Evolutionary conservation across 2,329 filamentous ascomycete genomes (phyloP), one percentile per base, ranked within the genome.

Genomic region (Aaosphaeria arxii): DNA sequence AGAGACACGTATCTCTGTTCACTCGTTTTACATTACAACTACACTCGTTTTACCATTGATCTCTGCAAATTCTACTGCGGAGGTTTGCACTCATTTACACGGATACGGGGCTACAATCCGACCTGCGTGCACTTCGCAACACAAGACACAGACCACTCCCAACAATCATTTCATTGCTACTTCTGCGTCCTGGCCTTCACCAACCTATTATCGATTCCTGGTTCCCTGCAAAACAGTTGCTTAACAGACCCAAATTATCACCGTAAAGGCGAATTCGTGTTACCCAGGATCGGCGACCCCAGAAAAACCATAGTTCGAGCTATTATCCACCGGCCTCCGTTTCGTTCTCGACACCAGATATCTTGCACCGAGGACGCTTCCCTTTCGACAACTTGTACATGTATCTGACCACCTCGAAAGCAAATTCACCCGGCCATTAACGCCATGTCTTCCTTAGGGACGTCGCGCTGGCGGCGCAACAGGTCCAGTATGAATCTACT

Each of bases 381-480:
- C 35, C 39, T 31, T 11, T 40, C 32, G 42, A 11, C 11, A 9
- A 30, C 47, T 33, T 45, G 49, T 58, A 49, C 45, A 60, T 60
- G 57, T 55, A 49, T 51, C 45, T 51, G 28, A 30, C 41, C 11
- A 51, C 13, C 33, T 35, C 43, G 30, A 39, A 46, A 41, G 17
- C 44, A 40, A 43, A 36, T 38, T 29, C 42, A 55, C 35, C 44
- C 45, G 43, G 58, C 61, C 45, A 40, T 53, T 46, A 43, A 52
- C 53, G 63, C 57, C 55, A 64, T 66, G 62, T 47, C 57, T 44
- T 57, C 52, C 63, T 58, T 48, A 62, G 52, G 45, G 54, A 58
- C 36, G 11, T 69, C 63, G 44, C 63, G 67, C 62, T 71, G 67
- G 69, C 66, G 67, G 45, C 66, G 69, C 42, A 62, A 60, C 43